Evolutionary conservation across 2,329 filamentous ascomycete species (phyloP).

Genomic region (Trichoderma sp.): DNA sequence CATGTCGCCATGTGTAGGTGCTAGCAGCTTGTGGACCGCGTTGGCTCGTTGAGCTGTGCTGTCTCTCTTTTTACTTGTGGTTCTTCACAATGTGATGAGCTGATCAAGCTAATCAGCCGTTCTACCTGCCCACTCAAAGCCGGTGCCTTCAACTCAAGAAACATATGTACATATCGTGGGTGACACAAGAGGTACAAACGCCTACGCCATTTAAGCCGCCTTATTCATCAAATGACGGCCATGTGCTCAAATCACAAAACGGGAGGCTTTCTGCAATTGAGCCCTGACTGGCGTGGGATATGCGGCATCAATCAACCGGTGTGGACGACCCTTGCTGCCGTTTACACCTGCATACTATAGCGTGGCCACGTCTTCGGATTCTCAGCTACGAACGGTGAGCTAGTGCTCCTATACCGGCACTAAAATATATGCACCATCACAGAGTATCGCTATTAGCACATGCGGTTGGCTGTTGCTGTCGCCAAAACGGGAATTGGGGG

Average conservation of each 20-base stretch:
- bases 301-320: not conserved
- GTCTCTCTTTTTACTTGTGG: not conserved
- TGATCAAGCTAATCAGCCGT: not conserved
- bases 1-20: not conserved
- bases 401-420: not conserved
- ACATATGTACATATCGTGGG: not conserved
- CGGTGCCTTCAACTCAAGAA: not conserved
- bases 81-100: not conserved
- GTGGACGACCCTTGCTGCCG: not conserved
- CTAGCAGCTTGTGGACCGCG: not conserved
- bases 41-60: not conserved
- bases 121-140: not conserved
- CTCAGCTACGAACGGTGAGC: not conserved
- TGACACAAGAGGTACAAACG: not conserved
- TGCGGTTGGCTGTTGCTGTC: not conserved
- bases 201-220: not conserved
- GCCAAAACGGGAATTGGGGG: constrained; percentile 8
- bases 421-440: not conserved
- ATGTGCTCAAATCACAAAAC: not conserved
- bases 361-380: constrained; percentile 14
- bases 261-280: not conserved
- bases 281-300: not conserved
- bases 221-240: not conserved
- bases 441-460: not conserved
- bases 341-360: constrained; percentile 7